Evolutionary conservation across 306 rosid genomes (phyloP).

Genomic region (Inga oerstediana): DNA sequence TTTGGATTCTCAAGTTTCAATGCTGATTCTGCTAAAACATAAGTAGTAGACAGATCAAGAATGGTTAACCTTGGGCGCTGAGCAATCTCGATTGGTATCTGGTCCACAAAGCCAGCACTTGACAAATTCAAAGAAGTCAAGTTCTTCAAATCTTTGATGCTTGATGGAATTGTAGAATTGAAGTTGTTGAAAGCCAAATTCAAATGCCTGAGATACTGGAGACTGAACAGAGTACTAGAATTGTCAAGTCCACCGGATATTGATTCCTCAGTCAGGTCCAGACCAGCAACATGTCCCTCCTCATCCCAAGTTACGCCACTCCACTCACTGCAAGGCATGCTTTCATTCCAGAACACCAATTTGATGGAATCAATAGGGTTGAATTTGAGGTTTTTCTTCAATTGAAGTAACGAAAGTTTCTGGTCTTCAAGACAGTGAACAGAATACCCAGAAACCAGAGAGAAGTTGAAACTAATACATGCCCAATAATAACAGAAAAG

Average conservation of each 20-base stretch:
- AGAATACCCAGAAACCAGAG: neutral
- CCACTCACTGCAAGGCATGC: slow-evolving; percentile 40
- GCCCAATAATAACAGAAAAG: neutral
- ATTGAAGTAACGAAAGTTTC: slow-evolving; percentile 27
- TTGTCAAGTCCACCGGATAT: slow-evolving; percentile 33
- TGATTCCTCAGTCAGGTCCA: neutral
- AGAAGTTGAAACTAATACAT: neutral
- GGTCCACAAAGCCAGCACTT: slow-evolving; percentile 37
- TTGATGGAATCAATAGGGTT: neutral
- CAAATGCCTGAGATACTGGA: slow-evolving; percentile 33
- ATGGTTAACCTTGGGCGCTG: neutral
- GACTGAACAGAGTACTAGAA: slow-evolving; percentile 41
- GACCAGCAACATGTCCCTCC: slow-evolving; percentile 13
- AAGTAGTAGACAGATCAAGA: neutral
- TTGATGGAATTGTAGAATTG: slow-evolving; percentile 31
- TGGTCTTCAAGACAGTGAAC: slow-evolving; percentile 34
- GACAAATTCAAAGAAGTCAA: slow-evolving; percentile 42
- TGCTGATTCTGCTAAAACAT: neutral
- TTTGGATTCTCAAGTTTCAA: neutral
- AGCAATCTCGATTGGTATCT: slow-evolving; percentile 30
- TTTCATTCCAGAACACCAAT: slow-evolving; percentile 30
- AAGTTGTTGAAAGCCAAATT: slow-evolving; percentile 31
- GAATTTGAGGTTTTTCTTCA: slow-evolving; percentile 27
- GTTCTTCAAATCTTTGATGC: slow-evolving; percentile 25
- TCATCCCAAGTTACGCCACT: slow-evolving; percentile 34